Conservation (phyloP, 495 filamentous ascomycete species). For the Cairneyella variabilis region DNA sequence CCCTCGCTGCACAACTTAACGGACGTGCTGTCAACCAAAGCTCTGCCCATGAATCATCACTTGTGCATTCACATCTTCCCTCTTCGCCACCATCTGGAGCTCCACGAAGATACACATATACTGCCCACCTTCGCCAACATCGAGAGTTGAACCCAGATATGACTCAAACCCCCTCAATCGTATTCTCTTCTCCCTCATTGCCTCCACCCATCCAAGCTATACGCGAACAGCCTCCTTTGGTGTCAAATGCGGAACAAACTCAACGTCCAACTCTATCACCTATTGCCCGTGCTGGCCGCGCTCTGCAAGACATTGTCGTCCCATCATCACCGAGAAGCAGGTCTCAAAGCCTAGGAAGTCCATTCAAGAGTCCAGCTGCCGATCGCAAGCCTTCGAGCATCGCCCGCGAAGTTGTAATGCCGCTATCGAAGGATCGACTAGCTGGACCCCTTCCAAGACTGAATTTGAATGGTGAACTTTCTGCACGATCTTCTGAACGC, state of each 20-base stretch:
- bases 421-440: slow-evolving; percentile 8
- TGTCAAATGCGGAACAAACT: not conserved
- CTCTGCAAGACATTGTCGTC: slow-evolving; percentile 47
- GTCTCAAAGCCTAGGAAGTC: slow-evolving; percentile 44
- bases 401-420: not conserved
- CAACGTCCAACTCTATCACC: slow-evolving; percentile 44
- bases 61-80: slow-evolving; percentile 13
- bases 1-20: not conserved
- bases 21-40: not conserved
- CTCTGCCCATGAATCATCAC: not conserved
- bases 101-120: slow-evolving; percentile 24
- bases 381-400: slow-evolving; percentile 18
- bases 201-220: slow-evolving; percentile 31
- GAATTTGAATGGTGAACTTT: slow-evolving; percentile 10
- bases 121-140: slow-evolving; percentile 24
- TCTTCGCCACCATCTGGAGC: slow-evolving; percentile 27
- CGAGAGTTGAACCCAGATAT: slow-evolving; percentile 16
- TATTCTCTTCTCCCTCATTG: slow-evolving; percentile 29
- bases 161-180: slow-evolving; percentile 28
- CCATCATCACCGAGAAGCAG: slow-evolving; percentile 45
- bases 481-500: slow-evolving; percentile 2
- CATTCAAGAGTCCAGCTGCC: slow-evolving; percentile 42
- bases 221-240: slow-evolving; percentile 21
- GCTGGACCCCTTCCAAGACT: slow-evolving; percentile 14
- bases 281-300: slow-evolving; percentile 46